Percentiles rank a stretch among this genome's conserved stretches.
Evolutionary conservation across 202 grass and related monocot genomes (phyloP).

Genomic region (Elaeis oleifera): DNA sequence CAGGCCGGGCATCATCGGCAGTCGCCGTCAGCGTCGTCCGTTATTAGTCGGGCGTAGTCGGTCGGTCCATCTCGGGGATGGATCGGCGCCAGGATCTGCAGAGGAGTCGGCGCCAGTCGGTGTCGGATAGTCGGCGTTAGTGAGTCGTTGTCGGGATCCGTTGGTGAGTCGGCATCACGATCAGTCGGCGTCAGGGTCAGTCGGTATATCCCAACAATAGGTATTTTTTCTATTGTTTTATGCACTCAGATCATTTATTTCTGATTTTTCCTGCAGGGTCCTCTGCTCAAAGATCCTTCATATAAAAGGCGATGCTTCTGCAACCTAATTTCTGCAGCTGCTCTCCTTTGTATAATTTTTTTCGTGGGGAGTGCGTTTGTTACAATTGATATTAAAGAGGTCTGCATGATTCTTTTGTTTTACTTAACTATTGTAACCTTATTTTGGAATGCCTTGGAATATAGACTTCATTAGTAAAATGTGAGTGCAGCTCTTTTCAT

Average conservation of each 20-base stretch:
- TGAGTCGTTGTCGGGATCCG: too few relatives aligned
- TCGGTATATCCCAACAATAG: too few relatives aligned
- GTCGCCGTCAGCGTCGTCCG: too few relatives aligned
- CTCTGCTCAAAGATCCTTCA: conserved; percentile 23
- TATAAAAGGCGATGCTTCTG: conserved; percentile 35
- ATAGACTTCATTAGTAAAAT: neutral
- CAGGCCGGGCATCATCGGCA: too few relatives aligned
- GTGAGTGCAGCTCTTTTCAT: too few relatives aligned
- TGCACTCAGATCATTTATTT: neutral
- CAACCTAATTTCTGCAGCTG: conserved; percentile 22
- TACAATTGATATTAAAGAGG: conserved; percentile 46
- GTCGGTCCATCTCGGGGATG: too few relatives aligned
- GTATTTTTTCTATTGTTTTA: neutral
- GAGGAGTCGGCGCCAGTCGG: too few relatives aligned
- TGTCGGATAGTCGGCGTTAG: too few relatives aligned
- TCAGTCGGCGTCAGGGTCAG: too few relatives aligned
- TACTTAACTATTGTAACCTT: conserved; percentile 9
- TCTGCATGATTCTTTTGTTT: conserved; percentile 1
- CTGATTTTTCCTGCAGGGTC: conserved; percentile 39
- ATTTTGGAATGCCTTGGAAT: neutral
- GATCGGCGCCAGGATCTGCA: too few relatives aligned
- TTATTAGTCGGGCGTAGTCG: too few relatives aligned
- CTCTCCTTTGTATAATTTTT: conserved; percentile 40
- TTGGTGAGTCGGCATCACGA: too few relatives aligned
- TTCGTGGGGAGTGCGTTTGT: conserved; percentile 41